phyloP scores from a whole-genome alignment of 805 yeast genomes.

The Suhomyces kilbournensis region DNA sequence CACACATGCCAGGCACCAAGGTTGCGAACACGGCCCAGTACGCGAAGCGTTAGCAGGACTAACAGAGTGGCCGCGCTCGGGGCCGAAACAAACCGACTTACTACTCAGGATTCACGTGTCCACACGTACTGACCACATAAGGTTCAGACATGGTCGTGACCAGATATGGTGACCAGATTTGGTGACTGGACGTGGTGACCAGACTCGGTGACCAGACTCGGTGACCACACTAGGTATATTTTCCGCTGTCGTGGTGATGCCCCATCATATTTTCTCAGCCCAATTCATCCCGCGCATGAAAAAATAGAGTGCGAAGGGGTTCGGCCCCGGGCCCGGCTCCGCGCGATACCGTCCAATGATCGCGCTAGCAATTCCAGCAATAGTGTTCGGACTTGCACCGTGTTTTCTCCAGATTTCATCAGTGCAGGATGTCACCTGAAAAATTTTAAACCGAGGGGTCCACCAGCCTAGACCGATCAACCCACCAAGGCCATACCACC shows the following conservation, averaged over 20 bases:
- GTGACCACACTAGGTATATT: too few relatives aligned
- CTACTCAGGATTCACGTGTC: background rate
- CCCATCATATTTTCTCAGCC: background rate
- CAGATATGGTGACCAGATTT: too few relatives aligned
- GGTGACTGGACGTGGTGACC: too few relatives aligned
- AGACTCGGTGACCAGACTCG: too few relatives aligned
- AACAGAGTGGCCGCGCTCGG: background rate
- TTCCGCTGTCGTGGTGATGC: too few relatives aligned
- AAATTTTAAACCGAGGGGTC: background rate
- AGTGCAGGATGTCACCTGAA: conserved; percentile 3
- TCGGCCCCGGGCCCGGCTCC: conserved; percentile 19
- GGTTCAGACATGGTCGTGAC: too few relatives aligned
- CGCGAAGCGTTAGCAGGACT: background rate
- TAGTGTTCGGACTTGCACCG: conserved; percentile 18
- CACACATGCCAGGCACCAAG: background rate
- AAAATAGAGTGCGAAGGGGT: background rate
- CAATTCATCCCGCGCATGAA: background rate
- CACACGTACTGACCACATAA: too few relatives aligned
- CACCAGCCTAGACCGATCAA: background rate
- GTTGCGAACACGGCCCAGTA: background rate
- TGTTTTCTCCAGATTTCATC: conserved; percentile 8
- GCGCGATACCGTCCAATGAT: conserved; percentile 18
- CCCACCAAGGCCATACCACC: too few relatives aligned
- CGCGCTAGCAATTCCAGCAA: conserved; percentile 10
- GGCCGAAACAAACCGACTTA: background rate